phyloP scores from a whole-genome alignment of 83 land plant species.

The Thuja plicata region DNA sequence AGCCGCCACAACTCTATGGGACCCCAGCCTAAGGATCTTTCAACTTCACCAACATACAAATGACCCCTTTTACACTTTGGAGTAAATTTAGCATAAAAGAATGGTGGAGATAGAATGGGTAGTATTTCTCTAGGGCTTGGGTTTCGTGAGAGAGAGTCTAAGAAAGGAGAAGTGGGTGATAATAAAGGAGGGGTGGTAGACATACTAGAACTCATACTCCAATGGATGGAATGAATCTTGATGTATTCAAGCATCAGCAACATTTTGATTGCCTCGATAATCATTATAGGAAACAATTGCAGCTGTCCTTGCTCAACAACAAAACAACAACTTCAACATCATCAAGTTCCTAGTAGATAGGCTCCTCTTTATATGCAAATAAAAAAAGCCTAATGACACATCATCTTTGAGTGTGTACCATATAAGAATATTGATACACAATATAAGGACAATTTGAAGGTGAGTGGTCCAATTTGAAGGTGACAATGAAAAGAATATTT shows the following conservation, averaged over 20 bases:
- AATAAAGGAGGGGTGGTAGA: conserved; percentile 2
- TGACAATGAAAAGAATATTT: too few relatives aligned
- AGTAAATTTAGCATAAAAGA: too few relatives aligned
- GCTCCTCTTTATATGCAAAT: conserved; percentile 18
- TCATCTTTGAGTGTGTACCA: too few relatives aligned
- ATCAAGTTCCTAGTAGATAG: background rate
- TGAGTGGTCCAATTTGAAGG: too few relatives aligned
- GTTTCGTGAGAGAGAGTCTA: background rate
- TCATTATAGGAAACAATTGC: conserved; percentile 21
- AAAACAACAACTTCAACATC: conserved; percentile 18
- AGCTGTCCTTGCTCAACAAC: conserved; percentile 13
- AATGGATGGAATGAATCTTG: conserved; percentile 14
- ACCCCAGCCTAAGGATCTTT: too few relatives aligned
- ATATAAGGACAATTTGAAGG: too few relatives aligned
- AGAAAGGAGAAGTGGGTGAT: conserved; percentile 2
- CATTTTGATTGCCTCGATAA: conserved; percentile 18
- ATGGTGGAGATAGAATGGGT: background rate
- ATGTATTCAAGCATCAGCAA: conserved; percentile 24
- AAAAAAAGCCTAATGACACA: too few relatives aligned
- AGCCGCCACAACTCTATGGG: too few relatives aligned
- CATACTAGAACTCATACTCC: background rate
- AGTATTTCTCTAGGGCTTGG: conserved; percentile 11
- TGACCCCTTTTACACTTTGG: too few relatives aligned
- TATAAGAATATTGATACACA: too few relatives aligned
- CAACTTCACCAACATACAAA: too few relatives aligned